Evolutionary conservation across 345 rosid species (phyloP), one percentile per base, ranked within the genome.

Genomic region (Isatis tinctoria): DNA sequence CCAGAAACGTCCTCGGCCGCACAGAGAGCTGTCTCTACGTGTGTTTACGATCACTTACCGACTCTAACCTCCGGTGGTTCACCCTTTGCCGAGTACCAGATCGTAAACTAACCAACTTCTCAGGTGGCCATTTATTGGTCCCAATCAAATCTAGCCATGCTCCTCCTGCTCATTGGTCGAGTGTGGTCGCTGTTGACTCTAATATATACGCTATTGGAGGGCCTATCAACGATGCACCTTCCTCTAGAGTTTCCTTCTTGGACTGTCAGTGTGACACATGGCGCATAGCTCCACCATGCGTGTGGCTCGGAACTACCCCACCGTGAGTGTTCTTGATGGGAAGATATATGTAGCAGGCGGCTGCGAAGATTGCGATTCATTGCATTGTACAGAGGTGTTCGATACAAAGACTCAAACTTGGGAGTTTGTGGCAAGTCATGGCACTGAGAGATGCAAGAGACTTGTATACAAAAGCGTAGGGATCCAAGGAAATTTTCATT

Each of bases 281-380:
- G 94, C 67, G 68, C 26, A 40, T 67, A 8, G 80, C 72, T 37
- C 88, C 92, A 13, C 63, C 43, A 87, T 87, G 96, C 81, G 61
- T 1, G 72, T 86, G 22, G 72, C 80, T 4, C 85, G 89, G 62
- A 78, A 3, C 0, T 14, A 79, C 58, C 74, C 97, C 4, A 87
- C 89, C 0, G 84, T 90, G 0, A 90, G 85, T 3, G 85, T 80
- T 3, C 70, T 87, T 12, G 83, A 78, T 8, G 88, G 75, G 0
- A 87, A 79, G 69, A 76, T 93, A 16, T 90, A 85, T 35, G 89
- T 90, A 27, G 73, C 87, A 33, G 98, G 97, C 0, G 97, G 97
- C 0, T 92, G 93, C 52, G 60, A 82, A 24, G 87, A 54, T 12
- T 82, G 40, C 86, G 84, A 82, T 10, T 79, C 84, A 8, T 78